phyloP scores from a whole-genome alignment of 495 filamentous ascomycete species.

The Xylaria curta region DNA sequence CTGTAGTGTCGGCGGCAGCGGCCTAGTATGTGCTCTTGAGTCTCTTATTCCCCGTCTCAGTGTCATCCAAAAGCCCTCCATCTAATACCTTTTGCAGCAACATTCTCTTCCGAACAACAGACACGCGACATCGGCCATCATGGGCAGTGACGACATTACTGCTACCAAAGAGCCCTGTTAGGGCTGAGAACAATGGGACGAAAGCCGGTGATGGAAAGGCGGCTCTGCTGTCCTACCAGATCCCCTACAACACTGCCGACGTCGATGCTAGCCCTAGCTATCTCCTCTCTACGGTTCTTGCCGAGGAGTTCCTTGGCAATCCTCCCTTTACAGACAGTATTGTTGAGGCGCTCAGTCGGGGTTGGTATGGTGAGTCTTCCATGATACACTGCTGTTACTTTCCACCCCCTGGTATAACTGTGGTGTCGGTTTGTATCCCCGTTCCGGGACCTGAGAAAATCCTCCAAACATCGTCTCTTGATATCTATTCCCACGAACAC shows the following conservation, averaged over 20 bases:
- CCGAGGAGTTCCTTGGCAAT: constrained; percentile 2
- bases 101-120: constrained; percentile 10
- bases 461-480: neutral
- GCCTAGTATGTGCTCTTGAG: neutral
- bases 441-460: neutral
- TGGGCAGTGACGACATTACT: constrained; percentile 32
- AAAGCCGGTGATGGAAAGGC: constrained; percentile 8
- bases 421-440: neutral
- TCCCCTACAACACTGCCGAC: constrained; percentile 49
- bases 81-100: neutral
- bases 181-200: neutral
- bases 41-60: neutral
- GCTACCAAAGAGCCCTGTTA: constrained; percentile 23
- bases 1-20: neutral
- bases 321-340: constrained; percentile 26
- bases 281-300: constrained; percentile 14
- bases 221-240: constrained; percentile 53
- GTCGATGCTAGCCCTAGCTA: constrained; percentile 41
- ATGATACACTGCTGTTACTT: neutral
- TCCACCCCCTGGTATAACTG: neutral
- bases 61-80: neutral
- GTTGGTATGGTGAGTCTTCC: constrained; percentile 52
- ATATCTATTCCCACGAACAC: neutral
- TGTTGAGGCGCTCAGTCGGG: constrained; percentile 38
- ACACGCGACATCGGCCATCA: neutral